A percentile compares a stretch with the other conserved stretches of the same genome.
Conservation (phyloP, 2,329 filamentous ascomycete species). For the Sporothrix euskadiensis region DNA sequence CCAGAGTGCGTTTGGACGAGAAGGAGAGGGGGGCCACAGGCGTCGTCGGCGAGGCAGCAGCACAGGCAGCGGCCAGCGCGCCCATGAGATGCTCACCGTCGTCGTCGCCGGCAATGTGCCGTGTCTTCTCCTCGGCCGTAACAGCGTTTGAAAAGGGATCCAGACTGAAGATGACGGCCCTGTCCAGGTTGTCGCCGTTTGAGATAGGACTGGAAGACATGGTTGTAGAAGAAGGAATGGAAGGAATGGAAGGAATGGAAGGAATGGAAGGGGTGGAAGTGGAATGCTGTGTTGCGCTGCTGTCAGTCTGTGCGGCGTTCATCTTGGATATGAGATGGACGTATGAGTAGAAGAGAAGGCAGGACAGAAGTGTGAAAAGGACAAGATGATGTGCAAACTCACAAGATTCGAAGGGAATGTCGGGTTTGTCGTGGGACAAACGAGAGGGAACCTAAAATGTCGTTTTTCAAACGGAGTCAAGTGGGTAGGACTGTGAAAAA, state of each 20-base stretch:
- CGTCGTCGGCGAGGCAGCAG: not conserved
- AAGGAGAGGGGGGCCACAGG: not conserved
- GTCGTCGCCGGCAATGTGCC: slow-evolving; percentile 27
- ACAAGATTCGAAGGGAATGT: not conserved
- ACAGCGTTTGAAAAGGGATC: slow-evolving; percentile 25
- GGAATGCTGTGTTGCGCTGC: not conserved
- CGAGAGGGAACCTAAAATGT: not conserved
- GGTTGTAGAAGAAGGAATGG: not conserved
- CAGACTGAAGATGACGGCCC: not conserved
- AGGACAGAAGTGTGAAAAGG: not conserved
- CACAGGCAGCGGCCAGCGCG: slow-evolving; percentile 17
- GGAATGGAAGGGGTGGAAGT: too few relatives aligned
- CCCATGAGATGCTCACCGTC: slow-evolving; percentile 28
- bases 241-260: not conserved
- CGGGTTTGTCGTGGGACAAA: not conserved
- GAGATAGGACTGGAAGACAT: not conserved
- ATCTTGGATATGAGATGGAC: not conserved
- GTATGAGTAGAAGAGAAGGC: not conserved
- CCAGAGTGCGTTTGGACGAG: slow-evolving; percentile 19
- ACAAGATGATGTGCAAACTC: not conserved
- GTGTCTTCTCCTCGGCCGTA: not conserved
- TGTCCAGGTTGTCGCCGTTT: not conserved
- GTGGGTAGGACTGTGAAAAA: not conserved
- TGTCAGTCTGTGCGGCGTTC: not conserved
- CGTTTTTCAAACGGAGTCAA: slow-evolving; percentile 1